Conservation (phyloP, 2,329 filamentous ascomycete genomes). For the Apiospora aurea region DNA sequence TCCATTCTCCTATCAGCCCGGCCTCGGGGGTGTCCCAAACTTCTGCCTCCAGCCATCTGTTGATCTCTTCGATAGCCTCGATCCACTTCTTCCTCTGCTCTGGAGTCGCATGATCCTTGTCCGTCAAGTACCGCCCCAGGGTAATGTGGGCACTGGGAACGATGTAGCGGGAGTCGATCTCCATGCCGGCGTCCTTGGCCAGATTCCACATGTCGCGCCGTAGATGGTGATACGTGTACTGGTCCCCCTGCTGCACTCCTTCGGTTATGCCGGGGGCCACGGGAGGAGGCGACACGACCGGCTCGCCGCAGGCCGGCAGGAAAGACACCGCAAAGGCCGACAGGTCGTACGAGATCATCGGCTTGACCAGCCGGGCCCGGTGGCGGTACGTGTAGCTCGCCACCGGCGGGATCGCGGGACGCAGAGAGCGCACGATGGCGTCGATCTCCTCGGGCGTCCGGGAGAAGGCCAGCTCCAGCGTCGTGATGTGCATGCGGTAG, state of each 20-base stretch:
- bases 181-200: constrained; percentile 67
- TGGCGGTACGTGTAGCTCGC: constrained; percentile 71
- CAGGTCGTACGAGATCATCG: constrained; percentile 82
- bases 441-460: constrained; percentile 74
- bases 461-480: constrained; percentile 84
- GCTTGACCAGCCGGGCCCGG: constrained; percentile 79
- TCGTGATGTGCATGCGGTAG: constrained; percentile 82
- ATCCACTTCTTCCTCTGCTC: constrained; percentile 71
- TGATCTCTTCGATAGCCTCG: constrained; percentile 75
- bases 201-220: constrained; percentile 77
- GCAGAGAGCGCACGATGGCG: constrained; percentile 64
- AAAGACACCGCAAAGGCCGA: constrained; percentile 88
- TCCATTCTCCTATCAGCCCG: constrained; percentile 73
- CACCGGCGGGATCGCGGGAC: constrained; percentile 63
- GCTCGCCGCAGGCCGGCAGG: constrained; percentile 76
- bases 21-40: constrained; percentile 68
- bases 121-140: constrained; percentile 78
- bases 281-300: constrained; percentile 48
- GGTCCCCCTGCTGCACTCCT: constrained; percentile 59
- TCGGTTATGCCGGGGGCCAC: constrained; percentile 41
- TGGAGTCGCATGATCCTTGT: constrained; percentile 66
- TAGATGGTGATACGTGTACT: constrained; percentile 90
- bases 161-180: constrained; percentile 80
- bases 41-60: constrained; percentile 73
- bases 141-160: constrained; percentile 92